phyloP scores from a whole-genome alignment of 192 early-diverging fungal species.

The Kickxella alabastrina region DNA sequence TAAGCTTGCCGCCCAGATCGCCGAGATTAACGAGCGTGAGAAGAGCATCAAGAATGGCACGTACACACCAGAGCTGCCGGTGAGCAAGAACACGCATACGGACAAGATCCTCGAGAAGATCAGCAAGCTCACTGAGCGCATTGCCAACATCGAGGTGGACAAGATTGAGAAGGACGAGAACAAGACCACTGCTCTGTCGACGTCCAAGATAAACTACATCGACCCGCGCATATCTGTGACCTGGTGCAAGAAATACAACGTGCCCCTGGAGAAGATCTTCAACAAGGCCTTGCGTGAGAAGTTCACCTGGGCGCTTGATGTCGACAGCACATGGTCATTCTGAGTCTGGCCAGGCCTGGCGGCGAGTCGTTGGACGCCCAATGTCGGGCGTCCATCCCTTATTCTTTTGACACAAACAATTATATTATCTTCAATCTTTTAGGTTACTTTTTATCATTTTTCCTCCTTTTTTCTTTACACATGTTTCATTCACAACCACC shows the following conservation, averaged over 20 bases:
- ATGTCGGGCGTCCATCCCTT: too few relatives aligned
- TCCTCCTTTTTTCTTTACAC: neutral
- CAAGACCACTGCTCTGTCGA: constrained; percentile 92
- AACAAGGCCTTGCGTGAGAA: constrained; percentile 86
- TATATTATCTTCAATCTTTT: too few relatives aligned
- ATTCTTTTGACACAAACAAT: too few relatives aligned
- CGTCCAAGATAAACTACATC: constrained; percentile 98
- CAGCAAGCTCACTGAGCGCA: constrained; percentile 64
- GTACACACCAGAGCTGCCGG: constrained; percentile 24
- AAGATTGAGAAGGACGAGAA: constrained; percentile 95
- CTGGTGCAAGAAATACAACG: constrained; percentile 86
- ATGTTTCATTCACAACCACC: too few relatives aligned
- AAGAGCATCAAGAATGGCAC: constrained; percentile 40
- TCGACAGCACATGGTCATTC: constrained; percentile 63
- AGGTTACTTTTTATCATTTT: too few relatives aligned
- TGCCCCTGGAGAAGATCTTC: constrained; percentile 92
- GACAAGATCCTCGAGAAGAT: constrained; percentile 76
- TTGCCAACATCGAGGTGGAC: constrained; percentile 67
- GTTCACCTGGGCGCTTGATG: constrained; percentile 92
- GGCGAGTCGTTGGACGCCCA: too few relatives aligned
- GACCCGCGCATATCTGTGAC: constrained; percentile 93
- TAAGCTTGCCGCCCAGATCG: constrained; percentile 52
- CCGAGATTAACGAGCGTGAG: constrained; percentile 39
- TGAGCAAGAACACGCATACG: constrained; percentile 43
- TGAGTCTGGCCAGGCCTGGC: constrained; percentile 8